Base-by-base conservation (phyloP, 495 filamentous ascomycete genomes). In the Daldinia childiae region DNA sequence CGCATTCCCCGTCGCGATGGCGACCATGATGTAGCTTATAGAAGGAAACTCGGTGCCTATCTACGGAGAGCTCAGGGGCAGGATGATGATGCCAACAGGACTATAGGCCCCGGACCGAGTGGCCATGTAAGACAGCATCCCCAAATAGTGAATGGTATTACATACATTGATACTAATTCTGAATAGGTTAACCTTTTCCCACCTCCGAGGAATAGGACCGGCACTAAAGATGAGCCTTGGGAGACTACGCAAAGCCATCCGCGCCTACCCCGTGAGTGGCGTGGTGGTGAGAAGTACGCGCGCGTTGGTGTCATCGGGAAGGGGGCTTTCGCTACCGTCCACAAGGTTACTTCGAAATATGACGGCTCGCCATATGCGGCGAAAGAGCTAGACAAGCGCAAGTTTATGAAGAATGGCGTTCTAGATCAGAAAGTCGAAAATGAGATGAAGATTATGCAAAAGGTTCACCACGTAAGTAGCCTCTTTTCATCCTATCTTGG, bases 401-500 rank as follows among this genome's bases (percentile, higher is more conserved):
- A 88, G 15, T 94, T 98, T 78, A 92, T 94, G 83, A 97, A 94
- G 77, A 93, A 95, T 75, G 92, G 92, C 41, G 86, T 91, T 21
- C 79, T 93, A 29, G 92, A 94, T 74, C 88, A 91, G 71, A 95
- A 94, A 76, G 89, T 98, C 2, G 91, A 96, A 69, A 97, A 95
- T 69, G 95, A 99, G 79, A 94, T 98, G 88, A 90, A 88, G 43
- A 97, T 99, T 64, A 97, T 99, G 90, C 87, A 90, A 72, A 86
- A 82, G 34, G 81, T 98, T 24, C 82, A 88, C 58, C 95, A 99
- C 82, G 93, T 95, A 81, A 87, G 91, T 81, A 58, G 19, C 56
- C 29, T 17, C 43, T 39, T 38, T 24, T 30, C 29, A 32, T 36
- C 27, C 29, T 6, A 17, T 11, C 54, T 29, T 2, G 15, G 6